phyloP scores from a whole-genome alignment of 805 yeast genomes.

The Clavispora vitiphila region DNA sequence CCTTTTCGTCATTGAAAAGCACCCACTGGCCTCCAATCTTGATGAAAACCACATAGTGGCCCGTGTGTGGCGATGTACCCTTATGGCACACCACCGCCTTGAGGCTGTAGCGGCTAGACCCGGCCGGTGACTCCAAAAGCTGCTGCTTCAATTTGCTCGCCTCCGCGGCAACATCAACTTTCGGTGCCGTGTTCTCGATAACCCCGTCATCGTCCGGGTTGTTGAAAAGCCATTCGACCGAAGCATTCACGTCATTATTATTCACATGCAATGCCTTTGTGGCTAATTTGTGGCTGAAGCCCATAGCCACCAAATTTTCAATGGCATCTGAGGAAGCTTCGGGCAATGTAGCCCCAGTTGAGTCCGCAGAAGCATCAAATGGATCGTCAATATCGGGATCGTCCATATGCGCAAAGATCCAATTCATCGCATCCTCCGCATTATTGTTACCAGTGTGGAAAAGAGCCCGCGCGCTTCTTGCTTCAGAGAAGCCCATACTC shows the following conservation, averaged over 20 bases:
- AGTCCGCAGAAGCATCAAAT: constrained; percentile 24
- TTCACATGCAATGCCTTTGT: constrained; percentile 63
- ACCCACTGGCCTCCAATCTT: constrained; percentile 57
- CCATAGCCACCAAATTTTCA: constrained; percentile 62
- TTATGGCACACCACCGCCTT: constrained; percentile 79
- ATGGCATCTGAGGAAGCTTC: constrained; percentile 32
- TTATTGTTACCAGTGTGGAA: constrained; percentile 63
- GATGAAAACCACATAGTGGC: constrained; percentile 83
- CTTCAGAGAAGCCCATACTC: constrained; percentile 85
- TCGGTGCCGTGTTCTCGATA: constrained; percentile 23
- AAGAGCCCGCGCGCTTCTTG: constrained; percentile 62
- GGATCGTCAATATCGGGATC: constrained; percentile 73
- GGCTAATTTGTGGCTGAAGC: constrained; percentile 64
- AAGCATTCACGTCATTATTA: constrained; percentile 59
- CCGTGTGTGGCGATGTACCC: constrained; percentile 85
- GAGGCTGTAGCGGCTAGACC: constrained; percentile 40
- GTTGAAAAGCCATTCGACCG: constrained; percentile 87
- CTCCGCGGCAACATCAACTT: constrained; percentile 26
- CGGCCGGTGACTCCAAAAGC: constrained; percentile 7
- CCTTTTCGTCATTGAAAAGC: constrained; percentile 85
- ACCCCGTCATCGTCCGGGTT: constrained; percentile 77
- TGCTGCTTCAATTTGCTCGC: constrained; percentile 11
- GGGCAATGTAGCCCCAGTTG: constrained; percentile 16
- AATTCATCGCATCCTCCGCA: constrained; percentile 76
- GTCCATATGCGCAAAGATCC: constrained; percentile 88